Conservation (phyloP, 2,329 filamentous ascomycete genomes). For the Epichloe sp. region DNA sequence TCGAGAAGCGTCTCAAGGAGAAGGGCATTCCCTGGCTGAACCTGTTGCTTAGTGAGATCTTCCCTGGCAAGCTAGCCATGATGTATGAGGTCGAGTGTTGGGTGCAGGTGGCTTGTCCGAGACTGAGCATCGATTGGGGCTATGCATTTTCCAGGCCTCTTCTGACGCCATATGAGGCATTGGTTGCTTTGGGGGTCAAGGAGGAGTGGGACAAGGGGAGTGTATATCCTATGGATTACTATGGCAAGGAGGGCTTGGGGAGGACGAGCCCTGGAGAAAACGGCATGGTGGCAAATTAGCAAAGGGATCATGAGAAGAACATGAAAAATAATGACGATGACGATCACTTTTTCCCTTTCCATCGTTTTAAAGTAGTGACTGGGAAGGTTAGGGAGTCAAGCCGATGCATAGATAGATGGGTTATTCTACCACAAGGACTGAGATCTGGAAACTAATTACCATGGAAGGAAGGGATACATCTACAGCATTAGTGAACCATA, state of each 20-base stretch:
- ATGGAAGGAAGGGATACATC: too few species aligned
- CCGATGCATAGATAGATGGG: too few species aligned
- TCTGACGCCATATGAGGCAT: conserved; percentile 86
- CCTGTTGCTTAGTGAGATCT: conserved; percentile 83
- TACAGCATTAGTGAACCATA: too few species aligned
- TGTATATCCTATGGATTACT: conserved; percentile 97
- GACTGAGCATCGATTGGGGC: conserved; percentile 96
- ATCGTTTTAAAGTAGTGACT: not conserved
- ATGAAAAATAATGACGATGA: not conserved
- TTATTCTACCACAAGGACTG: too few species aligned
- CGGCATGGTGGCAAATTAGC: not conserved
- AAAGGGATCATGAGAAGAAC: not conserved
- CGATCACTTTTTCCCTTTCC: not conserved
- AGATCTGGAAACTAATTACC: too few species aligned
- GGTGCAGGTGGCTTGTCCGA: conserved; percentile 96
- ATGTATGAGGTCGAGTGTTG: conserved; percentile 94
- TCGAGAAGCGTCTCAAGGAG: conserved; percentile 62
- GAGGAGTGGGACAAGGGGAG: conserved; percentile 51
- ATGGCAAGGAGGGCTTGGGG: conserved; percentile 80
- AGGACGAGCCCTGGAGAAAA: conserved; percentile 46
- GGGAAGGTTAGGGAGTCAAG: not conserved
- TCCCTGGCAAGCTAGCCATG: conserved; percentile 85
- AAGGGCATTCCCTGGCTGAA: conserved; percentile 72
- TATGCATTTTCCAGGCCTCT: conserved; percentile 86
- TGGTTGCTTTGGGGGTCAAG: conserved; percentile 71